A percentile compares a stretch with the other conserved stretches of the same genome.
phyloP scores from a whole-genome alignment of 2,329 filamentous ascomycete genomes.

The Rhytidhysteron rufulum region DNA sequence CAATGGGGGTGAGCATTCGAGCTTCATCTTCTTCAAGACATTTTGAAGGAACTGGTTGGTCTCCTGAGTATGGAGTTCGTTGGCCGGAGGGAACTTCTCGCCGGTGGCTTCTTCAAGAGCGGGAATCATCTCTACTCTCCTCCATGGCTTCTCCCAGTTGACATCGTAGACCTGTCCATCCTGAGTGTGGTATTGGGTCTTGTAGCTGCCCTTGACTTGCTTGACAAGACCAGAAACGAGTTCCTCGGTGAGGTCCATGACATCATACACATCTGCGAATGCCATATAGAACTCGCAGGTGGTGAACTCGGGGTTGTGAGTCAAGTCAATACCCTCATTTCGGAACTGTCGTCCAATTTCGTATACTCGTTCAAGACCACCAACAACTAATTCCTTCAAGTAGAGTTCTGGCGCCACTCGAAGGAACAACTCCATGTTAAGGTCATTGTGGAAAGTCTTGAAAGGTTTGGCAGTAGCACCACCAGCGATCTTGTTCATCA shows the following conservation, averaged over 20 bases:
- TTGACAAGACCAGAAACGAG: conserved; percentile 87
- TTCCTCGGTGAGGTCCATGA: conserved; percentile 89
- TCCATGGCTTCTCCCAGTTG: conserved; percentile 96
- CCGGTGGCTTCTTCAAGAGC: conserved; percentile 84
- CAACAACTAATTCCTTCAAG: conserved; percentile 94
- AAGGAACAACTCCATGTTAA: conserved; percentile 92
- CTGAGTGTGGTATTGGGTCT: conserved; percentile 83
- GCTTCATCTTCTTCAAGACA: conserved; percentile 81
- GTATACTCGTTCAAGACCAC: conserved; percentile 90
- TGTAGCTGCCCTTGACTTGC: conserved; percentile 78
- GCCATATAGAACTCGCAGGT: conserved; percentile 97
- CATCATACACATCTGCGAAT: conserved; percentile 68
- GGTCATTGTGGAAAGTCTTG: conserved; percentile 91
- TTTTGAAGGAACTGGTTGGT: conserved; percentile 41
- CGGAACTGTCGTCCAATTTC: conserved; percentile 94
- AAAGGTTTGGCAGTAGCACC: conserved; percentile 96
- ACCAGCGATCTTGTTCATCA: conserved; percentile 94
- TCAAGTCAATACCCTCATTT: conserved; percentile 87
- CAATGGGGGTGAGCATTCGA: conserved; percentile 84
- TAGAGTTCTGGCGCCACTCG: conserved; percentile 93
- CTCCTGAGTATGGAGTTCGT: conserved; percentile 65
- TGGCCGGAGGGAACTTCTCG: conserved; percentile 88
- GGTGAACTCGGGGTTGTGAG: conserved; percentile 98
- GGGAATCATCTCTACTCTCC: conserved; percentile 91
- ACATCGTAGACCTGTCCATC: conserved; percentile 82